These are phyloP conservation scores for Debaryomyces castellii DNA, from an alignment of 805 yeast genomes.

Conservation along the genomic window DNA sequence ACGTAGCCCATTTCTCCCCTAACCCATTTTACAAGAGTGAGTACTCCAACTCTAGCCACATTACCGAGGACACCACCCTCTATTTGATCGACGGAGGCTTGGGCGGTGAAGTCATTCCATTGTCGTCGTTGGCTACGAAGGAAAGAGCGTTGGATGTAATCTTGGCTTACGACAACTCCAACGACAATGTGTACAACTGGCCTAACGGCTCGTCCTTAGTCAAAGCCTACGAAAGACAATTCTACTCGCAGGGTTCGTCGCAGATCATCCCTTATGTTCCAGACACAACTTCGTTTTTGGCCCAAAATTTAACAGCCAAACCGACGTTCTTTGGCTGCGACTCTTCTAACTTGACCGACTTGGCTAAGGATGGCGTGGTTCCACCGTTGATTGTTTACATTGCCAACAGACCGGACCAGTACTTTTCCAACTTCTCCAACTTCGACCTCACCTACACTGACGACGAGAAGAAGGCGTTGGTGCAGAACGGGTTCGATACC, in stretches of 20 bases:
- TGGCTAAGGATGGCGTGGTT: conserved; percentile 32
- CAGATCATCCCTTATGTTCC: conserved; percentile 39
- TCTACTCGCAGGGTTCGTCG: conserved; percentile 29
- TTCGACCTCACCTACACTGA: conserved; percentile 33
- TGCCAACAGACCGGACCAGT: conserved; percentile 38
- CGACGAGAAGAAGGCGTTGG: conserved; percentile 33
- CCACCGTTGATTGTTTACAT: conserved; percentile 41
- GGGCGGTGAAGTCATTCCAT: conserved; percentile 36
- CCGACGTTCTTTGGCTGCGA: conserved; percentile 45
- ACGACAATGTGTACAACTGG: conserved; percentile 28
- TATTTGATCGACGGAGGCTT: conserved; percentile 41
- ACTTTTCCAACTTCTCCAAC: conserved; percentile 32
- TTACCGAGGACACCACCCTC: conserved; percentile 29
- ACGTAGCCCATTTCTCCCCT: conserved; percentile 35
- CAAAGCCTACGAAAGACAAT: conserved; percentile 34
- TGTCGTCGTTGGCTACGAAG: conserved; percentile 31
- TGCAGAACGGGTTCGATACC: conserved; percentile 37
- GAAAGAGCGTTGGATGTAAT: conserved; percentile 36
- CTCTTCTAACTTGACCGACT: conserved; percentile 34
- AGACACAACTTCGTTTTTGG: conserved; percentile 28
- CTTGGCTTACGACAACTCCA: conserved; percentile 35
- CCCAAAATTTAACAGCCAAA: conserved; percentile 34
- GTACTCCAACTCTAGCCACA: conserved; percentile 25
- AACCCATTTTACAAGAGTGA: conserved; percentile 36
- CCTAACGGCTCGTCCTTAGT: conserved; percentile 35